Evolutionary conservation across 345 rosid species (phyloP), one percentile per base, ranked within the genome.

Genomic region (Raphanus raphanistrum): DNA sequence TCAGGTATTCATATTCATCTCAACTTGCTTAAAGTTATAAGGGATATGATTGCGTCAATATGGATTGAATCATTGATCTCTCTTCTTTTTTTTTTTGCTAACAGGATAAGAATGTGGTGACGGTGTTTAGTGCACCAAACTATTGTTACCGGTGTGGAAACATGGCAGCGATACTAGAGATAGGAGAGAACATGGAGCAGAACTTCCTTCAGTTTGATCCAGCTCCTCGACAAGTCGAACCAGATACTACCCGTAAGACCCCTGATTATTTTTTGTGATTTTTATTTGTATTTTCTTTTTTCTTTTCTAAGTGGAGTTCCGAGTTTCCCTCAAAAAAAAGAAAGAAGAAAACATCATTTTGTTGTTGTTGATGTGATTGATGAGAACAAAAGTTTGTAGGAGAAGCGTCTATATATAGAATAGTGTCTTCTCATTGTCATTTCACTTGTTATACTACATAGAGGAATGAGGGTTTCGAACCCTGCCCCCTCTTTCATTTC

Each of bases 141-240:
- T 90, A 90, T 78, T 90, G 93, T 59, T 89, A 90, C 72, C 85
- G 91, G 29, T 90, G 96, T 74, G 93, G 96, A 74, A 90, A 90
- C 75, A 90, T 90, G 96, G 96, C 96, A 54, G 92, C 94, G 43
- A 91, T 91, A 73, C 87, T 91, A 66, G 97, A 91, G 82, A 87
- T 91, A 63, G 91, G 91, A 59, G 97, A 89, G 76, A 88, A 89
- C 71, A 91, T 89, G 94, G 92, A 87, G 69, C 94, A 90, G 71
- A 88, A 86, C 66, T 91, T 91, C 79, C 92, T 91, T 25, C 97
- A 91, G 55, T 91, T 91, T 59, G 97, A 91, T 80, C 97, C 97
- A 41, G 97, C 97, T 8, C 94, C 97, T n/a, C 84, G 94, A 64
- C 94, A 89, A 75, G 86, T 87, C 28, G 94, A 91, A 64, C 94